A percentile compares a stretch with the other conserved stretches of the same genome.
These are phyloP conservation scores for Alternaria sp. DNA, from an alignment of 2,329 filamentous ascomycete genomes.

Conservation along the genomic window DNA sequence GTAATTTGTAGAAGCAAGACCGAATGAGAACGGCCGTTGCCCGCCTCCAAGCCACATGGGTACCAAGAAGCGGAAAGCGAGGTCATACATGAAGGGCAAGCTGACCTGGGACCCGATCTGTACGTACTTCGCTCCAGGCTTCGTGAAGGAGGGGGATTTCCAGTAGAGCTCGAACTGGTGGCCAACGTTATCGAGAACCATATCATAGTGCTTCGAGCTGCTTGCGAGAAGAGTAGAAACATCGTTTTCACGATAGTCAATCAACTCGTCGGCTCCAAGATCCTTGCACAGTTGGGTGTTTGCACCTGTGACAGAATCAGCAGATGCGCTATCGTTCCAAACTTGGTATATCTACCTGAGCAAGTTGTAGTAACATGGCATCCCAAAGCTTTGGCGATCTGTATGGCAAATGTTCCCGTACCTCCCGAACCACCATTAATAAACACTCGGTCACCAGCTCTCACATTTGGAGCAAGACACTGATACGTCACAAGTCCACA, in stretches of 20 bases:
- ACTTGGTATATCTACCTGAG: slow-evolving; percentile 50
- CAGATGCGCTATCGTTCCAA: neutral
- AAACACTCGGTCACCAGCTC: slow-evolving; percentile 60
- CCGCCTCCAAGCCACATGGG: slow-evolving; percentile 59
- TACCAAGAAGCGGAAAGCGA: slow-evolving; percentile 29
- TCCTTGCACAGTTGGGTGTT: slow-evolving; percentile 65
- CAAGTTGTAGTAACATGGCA: slow-evolving; percentile 67
- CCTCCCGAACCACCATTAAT: slow-evolving; percentile 72
- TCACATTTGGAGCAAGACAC: slow-evolving; percentile 30
- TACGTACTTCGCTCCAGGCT: slow-evolving; percentile 25
- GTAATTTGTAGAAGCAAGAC: slow-evolving; percentile 32
- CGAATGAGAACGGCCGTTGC: slow-evolving; percentile 53
- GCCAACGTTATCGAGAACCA: slow-evolving; percentile 67
- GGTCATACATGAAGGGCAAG: slow-evolving; percentile 24
- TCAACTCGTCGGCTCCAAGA: slow-evolving; percentile 69
- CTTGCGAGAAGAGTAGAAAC: slow-evolving; percentile 57
- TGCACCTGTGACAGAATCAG: slow-evolving; percentile 32
- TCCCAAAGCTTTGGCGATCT: slow-evolving; percentile 68
- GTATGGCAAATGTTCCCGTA: slow-evolving; percentile 67
- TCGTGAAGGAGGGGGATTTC: slow-evolving; percentile 28
- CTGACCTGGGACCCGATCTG: slow-evolving; percentile 33
- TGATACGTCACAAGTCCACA: slow-evolving; percentile 36
- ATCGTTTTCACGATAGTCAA: slow-evolving; percentile 65
- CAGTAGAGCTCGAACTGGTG: slow-evolving; percentile 27
- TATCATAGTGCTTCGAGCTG: slow-evolving; percentile 58